Evolutionary conservation across 257 asterid genomes (phyloP), one percentile per base, ranked within the genome.

Genomic region (Apocynum venetum): DNA sequence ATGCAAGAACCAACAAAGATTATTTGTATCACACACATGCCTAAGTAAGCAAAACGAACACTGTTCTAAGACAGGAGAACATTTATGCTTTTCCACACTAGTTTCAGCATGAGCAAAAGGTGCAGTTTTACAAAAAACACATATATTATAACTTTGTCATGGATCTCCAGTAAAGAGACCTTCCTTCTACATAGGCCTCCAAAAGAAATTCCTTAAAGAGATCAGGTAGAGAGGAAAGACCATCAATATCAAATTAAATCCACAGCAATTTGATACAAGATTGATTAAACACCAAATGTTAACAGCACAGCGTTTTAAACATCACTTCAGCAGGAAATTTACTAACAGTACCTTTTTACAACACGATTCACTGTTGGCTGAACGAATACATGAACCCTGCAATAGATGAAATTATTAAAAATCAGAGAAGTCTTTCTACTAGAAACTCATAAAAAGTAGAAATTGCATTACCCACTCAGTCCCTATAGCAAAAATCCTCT

Each of bases 381-480:
- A 83, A 89, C 93, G 81, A 96, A 96, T 63, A 86, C 80, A 86
- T 93, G 96, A 80, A 96, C 98, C 97, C 99, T 95, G 97, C 85
- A 86, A 86, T 57, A 48, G 61, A 81, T 80, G 72, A 51, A 76
- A 80, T 56, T 59, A 25, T 51, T 63, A 78, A 55, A 60, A 71
- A 31, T 31, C 35, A 46, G 53, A 79, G 64, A 41, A 52, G 52
- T 76, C 63, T 9, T 80, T 41, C 48, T 3, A 36, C 75, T 57
- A 35, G 57, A 46, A 43, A 69, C 44, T 41, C 48, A 55, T 36
- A 65, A 49, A 79, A 67, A 46, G 20, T 8, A 43, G 73, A 43
- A 68, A 20, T 20, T 17, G 8, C 17, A 40, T 6, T 40, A 19
- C 10, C 2, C 51, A 17, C 72, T 41, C 10, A 6, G 72, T 41